Conservation (phyloP, 1,139 yeast genomes). For the Kurtzmaniella quercitrusa region DNA sequence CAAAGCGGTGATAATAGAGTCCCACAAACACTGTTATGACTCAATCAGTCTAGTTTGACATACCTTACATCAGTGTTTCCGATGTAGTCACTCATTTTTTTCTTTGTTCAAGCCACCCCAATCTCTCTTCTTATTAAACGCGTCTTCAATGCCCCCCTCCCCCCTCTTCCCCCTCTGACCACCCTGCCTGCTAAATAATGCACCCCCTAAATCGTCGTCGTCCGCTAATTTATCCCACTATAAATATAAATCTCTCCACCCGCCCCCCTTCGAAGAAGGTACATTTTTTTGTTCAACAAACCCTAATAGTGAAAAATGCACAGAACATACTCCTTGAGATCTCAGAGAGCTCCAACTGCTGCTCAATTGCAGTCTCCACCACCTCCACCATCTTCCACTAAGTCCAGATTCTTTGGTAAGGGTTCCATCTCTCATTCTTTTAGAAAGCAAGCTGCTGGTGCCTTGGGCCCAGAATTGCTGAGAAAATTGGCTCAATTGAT, state of each 20-base stretch:
- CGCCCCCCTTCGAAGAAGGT: neutral
- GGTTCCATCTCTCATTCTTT: constrained; percentile 63
- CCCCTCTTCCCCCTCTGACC: neutral
- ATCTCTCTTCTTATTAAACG: neutral
- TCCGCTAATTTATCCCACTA: neutral
- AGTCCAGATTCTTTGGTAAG: constrained; percentile 68
- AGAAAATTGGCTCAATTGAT: constrained; percentile 73
- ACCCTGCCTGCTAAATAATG: neutral
- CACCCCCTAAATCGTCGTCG: constrained; percentile 1
- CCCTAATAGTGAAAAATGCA: constrained; percentile 49
- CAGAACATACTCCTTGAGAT: constrained; percentile 80
- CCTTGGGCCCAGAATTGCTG: constrained; percentile 74
- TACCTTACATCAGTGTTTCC: too few species aligned
- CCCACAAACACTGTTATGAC: neutral
- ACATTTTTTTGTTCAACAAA: neutral
- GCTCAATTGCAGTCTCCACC: constrained; percentile 78
- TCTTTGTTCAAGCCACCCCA: neutral
- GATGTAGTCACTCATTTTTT: neutral
- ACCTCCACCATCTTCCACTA: constrained; percentile 71
- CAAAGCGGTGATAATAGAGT: too few species aligned
- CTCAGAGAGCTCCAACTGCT: constrained; percentile 77
- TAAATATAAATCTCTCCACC: neutral
- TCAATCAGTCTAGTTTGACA: neutral
- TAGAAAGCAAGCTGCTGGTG: constrained; percentile 70
- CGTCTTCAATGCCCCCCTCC: constrained; percentile 1